Evolutionary conservation across 305 asterid species (phyloP), one percentile per base, ranked within the genome.

Genomic region (Striga hermonthica): DNA sequence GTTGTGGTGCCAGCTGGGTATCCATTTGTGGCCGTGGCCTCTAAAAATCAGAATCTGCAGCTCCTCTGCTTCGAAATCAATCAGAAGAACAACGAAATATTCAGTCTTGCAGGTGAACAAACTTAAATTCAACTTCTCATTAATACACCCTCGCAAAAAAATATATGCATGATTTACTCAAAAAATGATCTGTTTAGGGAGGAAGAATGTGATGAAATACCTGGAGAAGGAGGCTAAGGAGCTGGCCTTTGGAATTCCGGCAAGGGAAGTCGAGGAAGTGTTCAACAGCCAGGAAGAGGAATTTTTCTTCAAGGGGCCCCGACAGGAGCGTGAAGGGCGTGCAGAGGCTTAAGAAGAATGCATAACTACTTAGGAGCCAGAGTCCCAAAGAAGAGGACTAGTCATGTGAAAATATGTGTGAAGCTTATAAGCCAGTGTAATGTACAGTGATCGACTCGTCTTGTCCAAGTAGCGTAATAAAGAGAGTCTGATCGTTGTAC

Each of bases 1-100:
- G 62, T 85, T 3, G 71, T 88, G 0, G 69, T 82, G 0, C 98
- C 96, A 35, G 80, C 94, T 0, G 95, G 90, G 14, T 91, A 84
- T 77, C 98, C 96, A 0, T 71, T 15, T 22, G 89, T 76, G 4
- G 72, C 69, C 0, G 86, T 82, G 2, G 90, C 98, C 0, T 85
- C 96, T 0, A 54, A 60, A 5, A 75, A 77, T 0, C 83, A 75
- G 71, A 80, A 83, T 9, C 72, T 91, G 9, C 85, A 82, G 76
- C 0, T 85, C 0, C 59, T 85, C 12, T 73, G 81, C 82, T 91
- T 88, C 68, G 78, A 81, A 31, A 45, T 84, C 15, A 83, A 83
- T 3, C 80, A 82, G 16, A 6, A 60, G 6, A 50, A 76, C 70
- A 86, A 79, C 41, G 74, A 73, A 10, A 81, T 64, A 9, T 62